Conservation (phyloP, 306 rosid genomes). For the Cucumis sativus region DNA sequence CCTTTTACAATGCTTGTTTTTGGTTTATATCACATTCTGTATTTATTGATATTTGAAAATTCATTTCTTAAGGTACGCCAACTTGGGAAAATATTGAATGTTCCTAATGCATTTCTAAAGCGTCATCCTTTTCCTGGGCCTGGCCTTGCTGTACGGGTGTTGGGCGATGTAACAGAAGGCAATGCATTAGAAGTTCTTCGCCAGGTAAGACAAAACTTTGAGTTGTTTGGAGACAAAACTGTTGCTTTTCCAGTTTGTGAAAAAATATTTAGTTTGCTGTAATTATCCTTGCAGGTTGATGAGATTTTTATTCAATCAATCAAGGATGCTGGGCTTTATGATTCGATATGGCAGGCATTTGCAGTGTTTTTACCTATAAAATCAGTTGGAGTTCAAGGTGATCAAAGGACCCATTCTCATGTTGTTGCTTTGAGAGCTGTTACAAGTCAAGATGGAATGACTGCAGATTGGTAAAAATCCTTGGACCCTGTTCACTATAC, state of each 20-base stretch:
- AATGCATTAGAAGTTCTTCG: constrained; percentile 81
- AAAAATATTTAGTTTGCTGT: background rate
- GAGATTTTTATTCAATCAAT: constrained; percentile 89
- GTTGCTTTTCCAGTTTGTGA: background rate
- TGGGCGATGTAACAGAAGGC: constrained; percentile 80
- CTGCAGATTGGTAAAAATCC: constrained; percentile 79
- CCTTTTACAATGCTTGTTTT: background rate
- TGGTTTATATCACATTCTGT: background rate
- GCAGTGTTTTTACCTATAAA: constrained; percentile 81
- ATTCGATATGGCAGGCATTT: constrained; percentile 95
- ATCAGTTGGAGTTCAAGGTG: constrained; percentile 96
- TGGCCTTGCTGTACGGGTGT: constrained; percentile 87
- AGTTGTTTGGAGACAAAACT: background rate
- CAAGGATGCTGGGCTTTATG: constrained; percentile 88
- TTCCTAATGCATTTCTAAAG: constrained; percentile 68
- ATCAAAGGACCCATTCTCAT: constrained; percentile 93
- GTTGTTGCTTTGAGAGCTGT: constrained; percentile 93
- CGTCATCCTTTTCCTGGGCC: constrained; percentile 99
- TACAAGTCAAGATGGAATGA: constrained; percentile 99
- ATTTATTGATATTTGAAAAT: background rate
- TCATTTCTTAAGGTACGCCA: constrained; percentile 52
- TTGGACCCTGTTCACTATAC: background rate
- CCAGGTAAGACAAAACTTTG: constrained; percentile 26
- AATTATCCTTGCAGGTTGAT: constrained; percentile 46
- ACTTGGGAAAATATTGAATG: constrained; percentile 65